Conservation (phyloP, 2,329 filamentous ascomycete species). For the Microsporum ferrugineum region DNA sequence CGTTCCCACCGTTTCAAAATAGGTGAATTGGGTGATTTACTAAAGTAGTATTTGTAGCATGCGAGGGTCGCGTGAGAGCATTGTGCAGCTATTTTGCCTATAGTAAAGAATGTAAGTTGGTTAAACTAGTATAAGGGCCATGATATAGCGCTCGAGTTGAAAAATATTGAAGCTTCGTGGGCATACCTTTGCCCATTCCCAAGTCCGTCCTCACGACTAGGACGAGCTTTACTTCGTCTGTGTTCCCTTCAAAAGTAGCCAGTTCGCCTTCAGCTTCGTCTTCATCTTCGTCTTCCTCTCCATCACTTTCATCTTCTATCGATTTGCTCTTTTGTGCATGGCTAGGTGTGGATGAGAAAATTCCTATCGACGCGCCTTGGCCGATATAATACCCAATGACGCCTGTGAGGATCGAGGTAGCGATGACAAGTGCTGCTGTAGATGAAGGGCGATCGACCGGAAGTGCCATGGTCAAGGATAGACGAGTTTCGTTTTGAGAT, state of each 20-base stretch:
- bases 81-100: slow-evolving; percentile 95
- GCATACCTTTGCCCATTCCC: slow-evolving; percentile 88
- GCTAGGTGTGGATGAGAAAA: slow-evolving; percentile 50
- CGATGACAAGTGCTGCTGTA: slow-evolving; percentile 52
- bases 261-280: slow-evolving; percentile 46
- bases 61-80: slow-evolving; percentile 92
- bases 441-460: slow-evolving; percentile 36
- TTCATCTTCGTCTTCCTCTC: slow-evolving; percentile 50
- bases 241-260: slow-evolving; percentile 40
- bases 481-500: neutral
- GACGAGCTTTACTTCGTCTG: slow-evolving; percentile 87
- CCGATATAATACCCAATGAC: slow-evolving; percentile 65
- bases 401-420: slow-evolving; percentile 62
- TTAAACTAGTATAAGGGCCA: neutral
- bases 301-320: slow-evolving; percentile 24
- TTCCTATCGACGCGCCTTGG: slow-evolving; percentile 55
- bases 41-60: slow-evolving; percentile 77
- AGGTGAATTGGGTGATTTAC: slow-evolving; percentile 41
- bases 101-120: neutral
- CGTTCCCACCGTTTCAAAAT: slow-evolving; percentile 77
- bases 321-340: slow-evolving; percentile 10
- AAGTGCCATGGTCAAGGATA: slow-evolving; percentile 6
- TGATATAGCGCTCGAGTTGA: neutral
- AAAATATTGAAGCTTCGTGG: neutral
- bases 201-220: slow-evolving; percentile 86